These are phyloP conservation scores for Ambrosia hybrid DNA, from an alignment of 140 eudicot genomes.

Conservation along the genomic window DNA sequence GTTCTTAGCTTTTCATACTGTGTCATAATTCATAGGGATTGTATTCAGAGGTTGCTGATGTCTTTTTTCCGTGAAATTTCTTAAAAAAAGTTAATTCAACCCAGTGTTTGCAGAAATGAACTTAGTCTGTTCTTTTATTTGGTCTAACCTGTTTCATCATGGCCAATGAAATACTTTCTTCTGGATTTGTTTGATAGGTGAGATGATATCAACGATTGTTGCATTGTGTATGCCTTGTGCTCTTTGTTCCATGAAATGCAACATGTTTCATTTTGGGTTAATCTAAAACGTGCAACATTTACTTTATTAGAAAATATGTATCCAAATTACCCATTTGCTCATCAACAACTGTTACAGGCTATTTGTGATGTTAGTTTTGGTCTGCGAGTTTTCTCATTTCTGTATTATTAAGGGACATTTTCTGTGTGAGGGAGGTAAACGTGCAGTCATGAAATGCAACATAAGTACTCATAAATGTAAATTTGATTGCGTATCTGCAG, in stretches of 20 bases:
- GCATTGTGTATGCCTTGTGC: neutral
- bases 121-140: neutral
- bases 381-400: too few relatives aligned
- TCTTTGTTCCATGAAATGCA: conserved; percentile 7
- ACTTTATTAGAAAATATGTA: too few relatives aligned
- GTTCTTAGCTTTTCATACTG: neutral
- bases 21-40: neutral
- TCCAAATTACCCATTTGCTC: too few relatives aligned
- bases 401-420: neutral
- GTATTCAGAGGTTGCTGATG: neutral
- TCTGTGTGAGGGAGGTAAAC: conserved; percentile 19
- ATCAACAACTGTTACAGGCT: too few relatives aligned
- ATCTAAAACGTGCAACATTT: neutral
- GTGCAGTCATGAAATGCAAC: conserved; percentile 5
- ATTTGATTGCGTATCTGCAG: too few relatives aligned
- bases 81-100: neutral
- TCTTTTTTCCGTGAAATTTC: too few relatives aligned
- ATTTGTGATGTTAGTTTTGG: too few relatives aligned
- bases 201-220: conserved; percentile 3
- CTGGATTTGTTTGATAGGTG: neutral
- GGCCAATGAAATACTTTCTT: neutral
- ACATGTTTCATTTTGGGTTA: neutral
- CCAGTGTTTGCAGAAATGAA: neutral
- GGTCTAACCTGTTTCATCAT: conserved; percentile 5
- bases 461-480: conserved; percentile 1